Evolutionary conservation across 108 stramenopile genomes (phyloP), one percentile per base, ranked within the genome.

Genomic region (Cyclotella choctawhatcheeana): DNA sequence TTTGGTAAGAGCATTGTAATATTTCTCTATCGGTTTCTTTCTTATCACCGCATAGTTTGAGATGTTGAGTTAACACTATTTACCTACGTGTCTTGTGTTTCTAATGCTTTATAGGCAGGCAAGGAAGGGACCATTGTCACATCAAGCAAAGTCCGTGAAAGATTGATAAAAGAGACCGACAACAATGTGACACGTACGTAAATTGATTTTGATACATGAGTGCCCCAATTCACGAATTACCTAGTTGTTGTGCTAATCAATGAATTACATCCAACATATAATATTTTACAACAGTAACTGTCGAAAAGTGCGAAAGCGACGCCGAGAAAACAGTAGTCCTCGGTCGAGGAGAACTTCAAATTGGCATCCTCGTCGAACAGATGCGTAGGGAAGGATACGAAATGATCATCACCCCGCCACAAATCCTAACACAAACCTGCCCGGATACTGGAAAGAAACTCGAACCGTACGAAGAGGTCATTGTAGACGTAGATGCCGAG

Each of bases 341-440:
- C 56, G 92, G 84, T 3, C 72, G 91, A 45, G 94, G 90, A 47
- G 92, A 95, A 44, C 76, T 99, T 17, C 99, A 99, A 76, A 85
- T 99, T 53, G 97, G 97, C 10, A 97, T 99, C 54, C 81, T 99
- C 30, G 94, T 98, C 5, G 99, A 99, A 78, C 93, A 86, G 58
- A 98, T 99, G 98, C 73, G 99, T 8, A 86, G 99, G 8, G 98
- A 99, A 79, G 99, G 99, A 22, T 99, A 86, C 64, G 99, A 99
- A 79, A 72, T 99, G 64, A 82, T 92, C 33, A 89, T 99, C 44
- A 91, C 94, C 3, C 99, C 98, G 7, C 99, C 99, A 12, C 86
- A 82, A 51, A 98, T 95, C 37, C 53, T 99, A 29, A 96, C 96
- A 35, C 79, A 71, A n/a, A 81, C 53, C 7, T 81, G 76, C 45